Conservation (phyloP, 805 yeast species). For the Lachancea dasiensis region DNA sequence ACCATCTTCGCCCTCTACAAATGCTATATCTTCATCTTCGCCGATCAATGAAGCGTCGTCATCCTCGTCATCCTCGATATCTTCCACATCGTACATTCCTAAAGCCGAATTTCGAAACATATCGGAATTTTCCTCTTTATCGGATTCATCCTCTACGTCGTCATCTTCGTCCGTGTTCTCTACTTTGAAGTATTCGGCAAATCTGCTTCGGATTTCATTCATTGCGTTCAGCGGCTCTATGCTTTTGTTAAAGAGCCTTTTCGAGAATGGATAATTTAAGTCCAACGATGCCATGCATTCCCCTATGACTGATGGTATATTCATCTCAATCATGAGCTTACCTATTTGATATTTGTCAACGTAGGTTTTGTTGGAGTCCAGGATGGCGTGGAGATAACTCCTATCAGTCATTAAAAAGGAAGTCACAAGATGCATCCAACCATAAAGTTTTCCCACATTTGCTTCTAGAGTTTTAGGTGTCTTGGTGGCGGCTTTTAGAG, state of each 20-base stretch:
- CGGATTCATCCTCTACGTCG: slow-evolving; percentile 51
- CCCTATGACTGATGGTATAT: slow-evolving; percentile 52
- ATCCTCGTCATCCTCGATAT: slow-evolving; percentile 57
- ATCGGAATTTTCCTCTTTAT: slow-evolving; percentile 74
- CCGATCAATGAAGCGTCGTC: slow-evolving; percentile 44
- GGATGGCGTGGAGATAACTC: slow-evolving; percentile 35
- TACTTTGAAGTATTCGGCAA: slow-evolving; percentile 52
- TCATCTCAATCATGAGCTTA: slow-evolving; percentile 61
- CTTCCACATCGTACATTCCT: slow-evolving; percentile 89
- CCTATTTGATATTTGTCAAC: slow-evolving; percentile 61
- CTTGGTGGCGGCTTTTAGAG: slow-evolving; percentile 45
- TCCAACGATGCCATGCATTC: slow-evolving; percentile 60
- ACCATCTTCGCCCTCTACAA: slow-evolving; percentile 34
- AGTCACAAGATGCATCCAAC: slow-evolving; percentile 28
- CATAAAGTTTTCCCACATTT: slow-evolving; percentile 26
- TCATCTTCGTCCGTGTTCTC: slow-evolving; percentile 54
- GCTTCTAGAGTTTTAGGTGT: slow-evolving; percentile 21
- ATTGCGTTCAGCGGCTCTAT: slow-evolving; percentile 53
- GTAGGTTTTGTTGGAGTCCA: slow-evolving; percentile 43
- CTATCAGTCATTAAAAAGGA: slow-evolving; percentile 28
- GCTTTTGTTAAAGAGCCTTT: slow-evolving; percentile 50
- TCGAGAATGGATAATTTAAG: slow-evolving; percentile 63
- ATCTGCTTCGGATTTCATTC: slow-evolving; percentile 50
- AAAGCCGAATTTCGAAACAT: slow-evolving; percentile 81
- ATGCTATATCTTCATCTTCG: slow-evolving; percentile 39